Percentiles rank a stretch among this genome's conserved stretches.
Conservation (phyloP, 805 yeast species). For the Saccharomycopsis microspora region DNA sequence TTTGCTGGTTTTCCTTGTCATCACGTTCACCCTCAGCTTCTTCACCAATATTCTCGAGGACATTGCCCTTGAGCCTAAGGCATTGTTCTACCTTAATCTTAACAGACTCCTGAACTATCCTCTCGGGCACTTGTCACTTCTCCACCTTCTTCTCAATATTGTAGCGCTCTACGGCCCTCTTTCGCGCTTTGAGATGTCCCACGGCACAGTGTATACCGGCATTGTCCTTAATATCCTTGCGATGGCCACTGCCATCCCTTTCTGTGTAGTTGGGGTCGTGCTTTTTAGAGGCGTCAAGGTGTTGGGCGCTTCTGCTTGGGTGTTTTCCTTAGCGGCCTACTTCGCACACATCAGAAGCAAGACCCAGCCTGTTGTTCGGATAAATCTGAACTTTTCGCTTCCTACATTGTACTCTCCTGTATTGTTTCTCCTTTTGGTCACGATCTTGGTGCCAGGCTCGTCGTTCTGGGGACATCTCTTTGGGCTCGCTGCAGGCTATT, state of each 20-base stretch:
- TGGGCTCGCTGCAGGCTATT: constrained; percentile 57
- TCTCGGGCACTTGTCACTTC: constrained; percentile 47
- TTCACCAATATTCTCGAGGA: constrained; percentile 21
- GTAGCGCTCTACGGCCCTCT: constrained; percentile 48
- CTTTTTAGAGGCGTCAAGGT: constrained; percentile 44
- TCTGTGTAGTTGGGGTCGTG: constrained; percentile 36
- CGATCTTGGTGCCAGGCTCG: constrained; percentile 49
- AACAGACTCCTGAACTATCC: constrained; percentile 51
- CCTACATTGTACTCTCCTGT: constrained; percentile 57
- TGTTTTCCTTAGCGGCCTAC: constrained; percentile 55
- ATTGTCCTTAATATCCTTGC: constrained; percentile 65
- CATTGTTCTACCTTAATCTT: constrained; percentile 35
- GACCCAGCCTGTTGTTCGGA: constrained; percentile 29
- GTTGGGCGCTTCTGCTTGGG: constrained; percentile 66
- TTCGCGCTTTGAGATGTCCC: constrained; percentile 51
- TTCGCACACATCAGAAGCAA: constrained; percentile 38
- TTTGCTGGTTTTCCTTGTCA: constrained; percentile 11
- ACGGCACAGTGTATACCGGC: constrained; percentile 84
- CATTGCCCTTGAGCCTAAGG: constrained; percentile 44
- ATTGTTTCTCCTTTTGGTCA: constrained; percentile 34
- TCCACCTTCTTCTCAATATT: constrained; percentile 53
- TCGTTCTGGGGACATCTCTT: constrained; percentile 67
- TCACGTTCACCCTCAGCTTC: constrained; percentile 6
- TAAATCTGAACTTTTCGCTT: constrained; percentile 30
- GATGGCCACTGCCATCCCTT: constrained; percentile 54